Conservation (phyloP, 2,329 filamentous ascomycete species). For the Colletotrichum higginsianum region DNA sequence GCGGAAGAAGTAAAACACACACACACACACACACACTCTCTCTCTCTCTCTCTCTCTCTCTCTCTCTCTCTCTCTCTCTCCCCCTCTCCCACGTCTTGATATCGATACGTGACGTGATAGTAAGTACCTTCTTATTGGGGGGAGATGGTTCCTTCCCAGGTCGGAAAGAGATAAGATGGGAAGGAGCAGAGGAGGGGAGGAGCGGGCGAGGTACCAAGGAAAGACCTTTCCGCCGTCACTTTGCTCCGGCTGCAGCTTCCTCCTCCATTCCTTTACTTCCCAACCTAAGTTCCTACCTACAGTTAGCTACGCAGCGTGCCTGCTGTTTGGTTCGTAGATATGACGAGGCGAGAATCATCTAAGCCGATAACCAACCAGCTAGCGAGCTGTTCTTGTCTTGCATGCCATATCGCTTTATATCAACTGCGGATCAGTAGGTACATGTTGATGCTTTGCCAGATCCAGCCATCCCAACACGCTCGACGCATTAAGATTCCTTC, state of each 20-base stretch:
- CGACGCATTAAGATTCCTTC: not conserved
- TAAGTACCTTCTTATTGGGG: slow-evolving; percentile 14
- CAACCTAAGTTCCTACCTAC: not conserved
- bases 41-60: too few species aligned
- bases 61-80: too few species aligned
- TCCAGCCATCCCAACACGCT: not conserved
- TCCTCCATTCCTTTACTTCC: not conserved
- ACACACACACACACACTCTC: too few species aligned
- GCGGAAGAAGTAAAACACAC: not conserved
- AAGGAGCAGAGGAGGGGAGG: not conserved
- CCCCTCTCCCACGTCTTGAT: not conserved
- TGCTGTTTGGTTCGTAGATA: not conserved
- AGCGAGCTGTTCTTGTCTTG: slow-evolving; percentile 2
- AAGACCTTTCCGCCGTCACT: not conserved
- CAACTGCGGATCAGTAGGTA: not conserved
- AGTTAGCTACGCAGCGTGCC: not conserved
- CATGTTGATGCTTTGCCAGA: not conserved
- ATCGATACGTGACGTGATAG: slow-evolving; percentile 15
- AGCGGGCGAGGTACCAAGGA: slow-evolving; percentile 3
- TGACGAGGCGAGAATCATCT: too few species aligned
- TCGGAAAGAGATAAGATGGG: not conserved
- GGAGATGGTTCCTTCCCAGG: not conserved
- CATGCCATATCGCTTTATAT: not conserved
- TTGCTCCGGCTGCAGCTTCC: not conserved
- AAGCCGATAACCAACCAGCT: not conserved